A percentile compares a stretch with the other conserved stretches of the same genome.
Evolutionary conservation across 805 yeast genomes (phyloP).

Genomic region (Sporopachydermia lactativora): DNA sequence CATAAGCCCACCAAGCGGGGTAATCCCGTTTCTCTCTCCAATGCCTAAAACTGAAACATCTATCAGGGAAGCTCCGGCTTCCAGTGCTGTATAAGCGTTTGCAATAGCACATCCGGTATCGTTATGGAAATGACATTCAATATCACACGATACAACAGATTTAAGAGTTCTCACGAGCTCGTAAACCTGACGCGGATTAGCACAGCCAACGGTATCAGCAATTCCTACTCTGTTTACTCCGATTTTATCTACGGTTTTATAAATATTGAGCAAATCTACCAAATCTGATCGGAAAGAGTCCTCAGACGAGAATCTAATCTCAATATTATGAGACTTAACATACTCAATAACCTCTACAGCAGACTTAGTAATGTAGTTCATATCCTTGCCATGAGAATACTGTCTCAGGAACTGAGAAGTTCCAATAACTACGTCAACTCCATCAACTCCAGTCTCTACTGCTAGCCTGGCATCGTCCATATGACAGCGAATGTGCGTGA

Average conservation of each 20-base stretch:
- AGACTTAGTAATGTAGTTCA: slow-evolving; percentile 91
- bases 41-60: slow-evolving; percentile 95
- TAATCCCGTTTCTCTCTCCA: slow-evolving; percentile 98
- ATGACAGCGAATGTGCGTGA: slow-evolving; percentile 95
- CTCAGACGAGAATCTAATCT: slow-evolving; percentile 92
- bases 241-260: slow-evolving; percentile 90
- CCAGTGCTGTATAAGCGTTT: slow-evolving; percentile 94
- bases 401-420: slow-evolving; percentile 91
- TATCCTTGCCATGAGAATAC: slow-evolving; percentile 95
- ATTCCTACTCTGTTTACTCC: slow-evolving; percentile 99
- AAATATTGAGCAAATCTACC: slow-evolving; percentile 88
- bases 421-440: slow-evolving; percentile 97
- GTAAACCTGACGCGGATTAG: slow-evolving; percentile 97
- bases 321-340: slow-evolving; percentile 93
- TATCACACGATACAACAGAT: slow-evolving; percentile 90
- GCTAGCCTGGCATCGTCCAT: slow-evolving; percentile 98
- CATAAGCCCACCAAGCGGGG: slow-evolving; percentile 96
- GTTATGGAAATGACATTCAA: slow-evolving; percentile 97
- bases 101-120: slow-evolving; percentile 99
- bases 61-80: slow-evolving; percentile 91
- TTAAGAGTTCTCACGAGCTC: slow-evolving; percentile 89
- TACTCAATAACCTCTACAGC: slow-evolving; percentile 96
- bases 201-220: slow-evolving; percentile 98
- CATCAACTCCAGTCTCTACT: slow-evolving; percentile 97
- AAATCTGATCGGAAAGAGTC: slow-evolving; percentile 96